phyloP scores from a whole-genome alignment of 176 grass and related monocot species.

The Juncus effusus region DNA sequence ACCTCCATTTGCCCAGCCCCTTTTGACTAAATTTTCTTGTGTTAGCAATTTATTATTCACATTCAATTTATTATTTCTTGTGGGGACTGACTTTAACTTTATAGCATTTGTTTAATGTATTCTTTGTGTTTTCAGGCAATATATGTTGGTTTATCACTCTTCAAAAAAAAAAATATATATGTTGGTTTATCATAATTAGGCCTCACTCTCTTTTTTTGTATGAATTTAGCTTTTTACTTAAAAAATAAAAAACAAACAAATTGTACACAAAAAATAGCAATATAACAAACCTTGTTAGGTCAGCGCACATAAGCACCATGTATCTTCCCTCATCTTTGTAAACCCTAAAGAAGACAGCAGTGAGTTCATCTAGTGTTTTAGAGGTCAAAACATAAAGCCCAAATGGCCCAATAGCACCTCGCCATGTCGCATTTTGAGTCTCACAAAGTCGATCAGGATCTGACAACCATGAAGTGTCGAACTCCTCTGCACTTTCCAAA shows the following conservation, averaged over 20 bases:
- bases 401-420: constrained; percentile 58
- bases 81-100: no score
- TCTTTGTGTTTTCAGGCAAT: no score
- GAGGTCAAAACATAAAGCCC: constrained; percentile 74
- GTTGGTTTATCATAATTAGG: not conserved
- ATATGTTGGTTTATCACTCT: no score
- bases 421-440: constrained; percentile 37
- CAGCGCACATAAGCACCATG: constrained; percentile 66
- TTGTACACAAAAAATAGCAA: not conserved
- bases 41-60: no score
- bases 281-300: constrained; percentile 50
- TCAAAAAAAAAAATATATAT: no score
- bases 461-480: constrained; percentile 60
- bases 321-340: constrained; percentile 50
- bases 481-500: constrained; percentile 38
- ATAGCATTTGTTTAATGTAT: no score
- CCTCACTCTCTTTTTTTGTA: not conserved
- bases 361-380: constrained; percentile 54
- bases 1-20: no score
- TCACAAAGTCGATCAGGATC: constrained; percentile 54
- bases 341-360: constrained; percentile 61
- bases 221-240: not conserved
- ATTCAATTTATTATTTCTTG: no score
- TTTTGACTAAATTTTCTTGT: no score
- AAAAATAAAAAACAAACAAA: not conserved